A percentile compares a stretch with the other conserved stretches of the same genome.
Conservation (phyloP, 768 basidiomycete species). For the Phaeotremella skinneri region DNA sequence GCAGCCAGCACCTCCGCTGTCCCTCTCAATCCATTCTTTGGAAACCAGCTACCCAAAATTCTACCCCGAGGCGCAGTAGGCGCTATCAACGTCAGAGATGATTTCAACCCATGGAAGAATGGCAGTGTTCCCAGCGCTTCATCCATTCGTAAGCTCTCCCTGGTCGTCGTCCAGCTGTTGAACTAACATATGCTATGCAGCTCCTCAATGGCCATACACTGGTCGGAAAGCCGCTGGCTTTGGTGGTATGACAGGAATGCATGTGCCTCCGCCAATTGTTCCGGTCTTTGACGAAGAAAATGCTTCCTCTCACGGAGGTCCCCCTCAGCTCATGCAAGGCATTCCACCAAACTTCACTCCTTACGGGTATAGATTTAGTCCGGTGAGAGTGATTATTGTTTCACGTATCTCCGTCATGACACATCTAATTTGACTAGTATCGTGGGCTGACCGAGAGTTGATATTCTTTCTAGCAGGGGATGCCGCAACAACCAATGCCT, state of each 20-base stretch:
- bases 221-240: constrained; percentile 81
- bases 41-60: constrained; percentile 58
- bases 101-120: constrained; percentile 95
- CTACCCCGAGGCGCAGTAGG: constrained; percentile 60
- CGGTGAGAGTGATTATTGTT: constrained; percentile 16
- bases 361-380: constrained; percentile 28
- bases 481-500: constrained; percentile 25
- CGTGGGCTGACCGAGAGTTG: background rate
- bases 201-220: constrained; percentile 77
- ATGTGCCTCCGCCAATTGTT: constrained; percentile 8
- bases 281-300: constrained; percentile 19
- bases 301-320: constrained; percentile 19
- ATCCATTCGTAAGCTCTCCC: constrained; percentile 63
- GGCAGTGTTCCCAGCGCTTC: constrained; percentile 73
- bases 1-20: constrained; percentile 45
- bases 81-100: constrained; percentile 84
- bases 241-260: constrained; percentile 54
- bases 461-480: constrained; percentile 14
- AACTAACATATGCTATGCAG: constrained; percentile 42
- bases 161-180: background rate
- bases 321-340: constrained; percentile 20
- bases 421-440: background rate
- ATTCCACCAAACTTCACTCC: constrained; percentile 30
- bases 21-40: constrained; percentile 75
- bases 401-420: too few relatives aligned